Base-by-base conservation (phyloP, 2,329 filamentous ascomycete species). In the Neopestalotiopsis clavispora region DNA sequence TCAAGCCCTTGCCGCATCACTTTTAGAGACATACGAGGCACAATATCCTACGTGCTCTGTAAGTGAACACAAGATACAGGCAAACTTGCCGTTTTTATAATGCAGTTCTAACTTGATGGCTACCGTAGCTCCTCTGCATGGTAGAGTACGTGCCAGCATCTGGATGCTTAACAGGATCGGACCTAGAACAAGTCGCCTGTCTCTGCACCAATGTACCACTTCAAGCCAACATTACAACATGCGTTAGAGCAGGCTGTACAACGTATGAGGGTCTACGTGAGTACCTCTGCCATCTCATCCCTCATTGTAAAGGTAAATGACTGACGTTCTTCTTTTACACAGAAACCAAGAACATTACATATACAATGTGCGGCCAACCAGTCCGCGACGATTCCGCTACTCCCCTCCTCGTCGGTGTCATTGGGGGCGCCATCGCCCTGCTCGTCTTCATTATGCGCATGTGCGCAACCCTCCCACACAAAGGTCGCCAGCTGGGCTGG, bases 331-430 rank as follows among this genome's bases (percentile, higher is more conserved):
- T 40, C n/a, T 52, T 30, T 32, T 23, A 7, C 9, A 30, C 49
- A 70, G 68, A 66, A 65, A 58, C 67, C 28, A 70, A 72, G 67
- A 72, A 72, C 28, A 67, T 30, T 13, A 70, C 69, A 17, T 28
- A 67, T 56, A 70, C 59, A 20, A 66, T 70, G 64, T 72, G 71
- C 70, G 68, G 65, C 56, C 40, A 20, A 5, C 58, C 61, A 9
- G 42, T 67, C 13, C 69, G 71, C 3, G 68, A 72, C 42, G 61
- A 71, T n/a, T 63, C 38, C 13, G 20, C 42, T 13, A 68, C 32
- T 5, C 69, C 71, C 2, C 67, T 71, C 28, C 60, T 70, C 10
- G 65, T 71, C 61, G 70, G 68, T 40, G 67, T 72, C 65, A 69
- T 69, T 45, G 68, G 68, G 17, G 71, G 71, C 20, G 70, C 66